Evolutionary conservation across 805 yeast species (phyloP).

Genomic region (Yarrowia sp.): DNA sequence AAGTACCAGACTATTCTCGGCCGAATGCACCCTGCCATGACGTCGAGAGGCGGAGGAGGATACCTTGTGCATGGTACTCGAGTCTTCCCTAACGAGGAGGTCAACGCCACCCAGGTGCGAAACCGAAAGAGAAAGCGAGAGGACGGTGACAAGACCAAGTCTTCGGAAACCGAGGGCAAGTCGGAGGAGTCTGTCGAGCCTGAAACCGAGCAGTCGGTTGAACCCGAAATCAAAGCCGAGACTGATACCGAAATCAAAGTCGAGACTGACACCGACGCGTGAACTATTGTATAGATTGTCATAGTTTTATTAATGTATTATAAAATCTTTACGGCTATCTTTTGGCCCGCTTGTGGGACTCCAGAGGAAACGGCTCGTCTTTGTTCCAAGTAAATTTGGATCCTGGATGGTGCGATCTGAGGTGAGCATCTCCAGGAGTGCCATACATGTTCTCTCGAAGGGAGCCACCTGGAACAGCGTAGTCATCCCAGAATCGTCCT

Average conservation of each 20-base stretch:
- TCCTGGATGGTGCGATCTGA: constrained; percentile 31
- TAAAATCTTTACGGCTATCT: not conserved
- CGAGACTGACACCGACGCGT: not conserved
- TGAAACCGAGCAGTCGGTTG: not conserved
- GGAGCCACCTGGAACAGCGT: constrained; percentile 40
- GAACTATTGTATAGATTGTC: not conserved
- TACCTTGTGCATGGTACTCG: constrained; percentile 73
- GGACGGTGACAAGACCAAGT: constrained; percentile 8
- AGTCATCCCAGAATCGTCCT: constrained; percentile 42
- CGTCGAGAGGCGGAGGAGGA: constrained; percentile 90
- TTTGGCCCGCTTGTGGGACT: not conserved
- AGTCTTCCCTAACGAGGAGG: constrained; percentile 57
- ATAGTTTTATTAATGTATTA: not conserved
- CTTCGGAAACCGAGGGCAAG: not conserved
- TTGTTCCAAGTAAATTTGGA: not conserved
- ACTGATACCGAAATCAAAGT: not conserved
- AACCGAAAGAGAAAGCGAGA: constrained; percentile 14
- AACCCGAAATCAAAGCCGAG: not conserved
- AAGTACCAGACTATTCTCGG: constrained; percentile 93
- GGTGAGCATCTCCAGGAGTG: constrained; percentile 31
- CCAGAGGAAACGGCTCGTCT: not conserved
- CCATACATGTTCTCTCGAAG: constrained; percentile 43
- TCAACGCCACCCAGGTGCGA: constrained; percentile 24
- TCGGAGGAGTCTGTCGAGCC: constrained; percentile 1
- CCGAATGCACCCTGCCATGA: constrained; percentile 91